Conservation (phyloP, 495 filamentous ascomycete species). For the Aspergillus ostianus region DNA sequence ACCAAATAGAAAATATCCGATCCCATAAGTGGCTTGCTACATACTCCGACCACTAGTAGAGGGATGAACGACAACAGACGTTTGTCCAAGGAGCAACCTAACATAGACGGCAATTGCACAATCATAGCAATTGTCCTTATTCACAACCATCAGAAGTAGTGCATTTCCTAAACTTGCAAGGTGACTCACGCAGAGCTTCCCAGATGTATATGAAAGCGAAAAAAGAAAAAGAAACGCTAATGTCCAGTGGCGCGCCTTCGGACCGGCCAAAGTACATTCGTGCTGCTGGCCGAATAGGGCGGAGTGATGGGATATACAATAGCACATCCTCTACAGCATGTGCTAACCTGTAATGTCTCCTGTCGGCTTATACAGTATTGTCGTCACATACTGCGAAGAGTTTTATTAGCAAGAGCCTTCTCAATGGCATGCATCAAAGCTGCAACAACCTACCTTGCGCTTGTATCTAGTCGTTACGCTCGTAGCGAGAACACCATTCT, state of each 20-base stretch:
- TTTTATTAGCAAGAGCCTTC: conserved; percentile 13
- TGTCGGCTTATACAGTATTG: conserved; percentile 95
- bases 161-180: background rate
- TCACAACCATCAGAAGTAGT: background rate
- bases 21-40: background rate
- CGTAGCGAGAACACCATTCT: conserved; percentile 91
- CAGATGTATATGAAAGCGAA: background rate
- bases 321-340: conserved; percentile 2
- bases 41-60: background rate
- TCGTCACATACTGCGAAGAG: conserved; percentile 80
- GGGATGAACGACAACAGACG: too few relatives aligned
- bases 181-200: background rate
- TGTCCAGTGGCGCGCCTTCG: background rate
- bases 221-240: background rate
- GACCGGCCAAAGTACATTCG: background rate
- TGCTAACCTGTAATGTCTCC: conserved; percentile 39
- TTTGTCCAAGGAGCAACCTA: too few relatives aligned
- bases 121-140: background rate
- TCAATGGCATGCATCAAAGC: background rate
- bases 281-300: background rate
- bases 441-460: conserved; percentile 67
- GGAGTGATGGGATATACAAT: background rate
- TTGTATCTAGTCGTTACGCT: conserved; percentile 96
- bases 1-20: background rate
- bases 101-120: background rate